Evolutionary conservation across 2,329 filamentous ascomycete species (phyloP).

Genomic region (Decorospora gaudefroyi): DNA sequence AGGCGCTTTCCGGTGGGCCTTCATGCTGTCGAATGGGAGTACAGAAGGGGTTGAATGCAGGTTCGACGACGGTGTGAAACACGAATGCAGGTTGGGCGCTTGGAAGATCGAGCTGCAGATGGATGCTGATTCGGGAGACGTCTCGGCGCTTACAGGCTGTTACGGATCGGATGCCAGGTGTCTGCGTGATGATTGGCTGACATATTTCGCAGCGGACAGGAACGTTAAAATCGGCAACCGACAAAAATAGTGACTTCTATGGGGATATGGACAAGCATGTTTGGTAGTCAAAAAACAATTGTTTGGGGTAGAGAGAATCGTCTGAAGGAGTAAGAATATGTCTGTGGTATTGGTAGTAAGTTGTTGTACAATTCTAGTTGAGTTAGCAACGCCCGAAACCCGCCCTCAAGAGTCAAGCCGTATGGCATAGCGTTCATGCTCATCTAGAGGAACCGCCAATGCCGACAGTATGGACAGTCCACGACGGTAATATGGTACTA

Average conservation of each 20-base stretch:
- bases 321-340: not conserved
- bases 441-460: no score
- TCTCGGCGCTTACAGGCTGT: slow-evolving; percentile 35
- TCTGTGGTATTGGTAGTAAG: no score
- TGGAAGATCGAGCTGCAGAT: slow-evolving; percentile 25
- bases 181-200: slow-evolving; percentile 18
- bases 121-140: slow-evolving; percentile 30
- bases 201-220: slow-evolving; percentile 1
- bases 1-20: slow-evolving; percentile 1
- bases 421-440: no score
- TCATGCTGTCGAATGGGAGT: slow-evolving; percentile 22
- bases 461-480: no score
- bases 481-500: no score
- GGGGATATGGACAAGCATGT: not conserved
- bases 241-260: not conserved
- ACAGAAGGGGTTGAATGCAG: slow-evolving; percentile 21
- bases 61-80: slow-evolving; percentile 30
- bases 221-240: not conserved
- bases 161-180: not conserved
- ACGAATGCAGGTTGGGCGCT: slow-evolving; percentile 34
- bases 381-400: not conserved
- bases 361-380: not conserved
- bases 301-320: not conserved
- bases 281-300: not conserved
- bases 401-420: no score